These are phyloP conservation scores for Cladophialophora bantiana DNA, from an alignment of 2,329 filamentous ascomycete species.

Conservation along the genomic window DNA sequence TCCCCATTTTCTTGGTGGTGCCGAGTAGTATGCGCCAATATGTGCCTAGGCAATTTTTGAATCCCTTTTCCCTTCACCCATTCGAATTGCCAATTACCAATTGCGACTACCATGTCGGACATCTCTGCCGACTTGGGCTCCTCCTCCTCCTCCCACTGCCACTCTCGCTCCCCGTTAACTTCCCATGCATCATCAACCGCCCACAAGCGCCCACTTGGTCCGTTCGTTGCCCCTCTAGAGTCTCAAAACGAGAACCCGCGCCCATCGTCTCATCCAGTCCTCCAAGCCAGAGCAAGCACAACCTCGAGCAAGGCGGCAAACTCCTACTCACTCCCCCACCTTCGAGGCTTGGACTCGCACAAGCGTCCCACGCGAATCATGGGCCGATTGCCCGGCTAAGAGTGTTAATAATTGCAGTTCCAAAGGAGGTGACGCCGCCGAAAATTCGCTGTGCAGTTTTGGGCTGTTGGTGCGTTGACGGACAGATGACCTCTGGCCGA, in stretches of 20 bases:
- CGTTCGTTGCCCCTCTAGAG: neutral
- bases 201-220: constrained; percentile 1
- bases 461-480: neutral
- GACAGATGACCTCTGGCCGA: constrained; percentile 4
- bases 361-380: neutral
- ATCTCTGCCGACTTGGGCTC: neutral
- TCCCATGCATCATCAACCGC: constrained; percentile 2
- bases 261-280: neutral
- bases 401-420: neutral
- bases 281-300: neutral
- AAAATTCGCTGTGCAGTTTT: neutral
- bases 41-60: no score
- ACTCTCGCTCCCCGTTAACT: neutral
- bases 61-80: neutral
- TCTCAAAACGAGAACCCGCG: neutral
- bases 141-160: neutral
- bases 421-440: neutral
- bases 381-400: no score
- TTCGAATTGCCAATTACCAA: no score
- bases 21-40: no score
- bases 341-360: constrained; percentile 5
- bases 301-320: constrained; percentile 1
- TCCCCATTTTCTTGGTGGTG: no score
- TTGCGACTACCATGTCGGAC: neutral
- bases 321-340: neutral